These are phyloP conservation scores for Tulasnella sp. DNA, from an alignment of 768 basidiomycete species.

Conservation along the genomic window DNA sequence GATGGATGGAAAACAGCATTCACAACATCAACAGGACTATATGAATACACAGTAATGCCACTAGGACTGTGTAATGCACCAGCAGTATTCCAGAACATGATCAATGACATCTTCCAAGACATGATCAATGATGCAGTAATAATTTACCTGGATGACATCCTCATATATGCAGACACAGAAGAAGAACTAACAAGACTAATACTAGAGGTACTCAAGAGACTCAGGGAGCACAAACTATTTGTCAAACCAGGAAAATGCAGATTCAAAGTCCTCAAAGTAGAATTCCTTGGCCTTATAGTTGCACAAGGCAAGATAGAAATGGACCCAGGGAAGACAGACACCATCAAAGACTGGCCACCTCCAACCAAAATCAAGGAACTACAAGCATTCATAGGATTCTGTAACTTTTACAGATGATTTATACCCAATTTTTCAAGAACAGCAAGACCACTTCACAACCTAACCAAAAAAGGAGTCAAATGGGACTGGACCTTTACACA, in stretches of 20 bases:
- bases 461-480: not conserved
- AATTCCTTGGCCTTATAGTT: conserved; percentile 19
- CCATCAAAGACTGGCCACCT: conserved; percentile 22
- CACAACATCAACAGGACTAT: conserved; percentile 20
- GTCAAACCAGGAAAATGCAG: conserved; percentile 18
- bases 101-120: conserved; percentile 21
- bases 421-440: conserved; percentile 21
- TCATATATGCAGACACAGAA: conserved; percentile 18
- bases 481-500: conserved; percentile 6
- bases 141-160: conserved; percentile 23
- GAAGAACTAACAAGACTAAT: conserved; percentile 17
- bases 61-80: conserved; percentile 25
- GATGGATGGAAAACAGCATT: conserved; percentile 26
- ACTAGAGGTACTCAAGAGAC: conserved; percentile 14
- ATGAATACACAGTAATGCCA: conserved; percentile 24
- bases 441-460: conserved; percentile 16
- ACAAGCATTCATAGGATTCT: conserved; percentile 24
- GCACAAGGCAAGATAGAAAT: conserved; percentile 18
- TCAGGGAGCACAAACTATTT: conserved; percentile 10
- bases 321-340: conserved; percentile 21
- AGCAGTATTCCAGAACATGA: conserved; percentile 21
- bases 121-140: conserved; percentile 22
- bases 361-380: conserved; percentile 21
- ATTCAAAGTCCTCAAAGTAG: conserved; percentile 9
- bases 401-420: conserved; percentile 24